These are phyloP conservation scores for Penicillium cosmopolitanum DNA, from an alignment of 495 filamentous ascomycete species.

Conservation along the genomic window DNA sequence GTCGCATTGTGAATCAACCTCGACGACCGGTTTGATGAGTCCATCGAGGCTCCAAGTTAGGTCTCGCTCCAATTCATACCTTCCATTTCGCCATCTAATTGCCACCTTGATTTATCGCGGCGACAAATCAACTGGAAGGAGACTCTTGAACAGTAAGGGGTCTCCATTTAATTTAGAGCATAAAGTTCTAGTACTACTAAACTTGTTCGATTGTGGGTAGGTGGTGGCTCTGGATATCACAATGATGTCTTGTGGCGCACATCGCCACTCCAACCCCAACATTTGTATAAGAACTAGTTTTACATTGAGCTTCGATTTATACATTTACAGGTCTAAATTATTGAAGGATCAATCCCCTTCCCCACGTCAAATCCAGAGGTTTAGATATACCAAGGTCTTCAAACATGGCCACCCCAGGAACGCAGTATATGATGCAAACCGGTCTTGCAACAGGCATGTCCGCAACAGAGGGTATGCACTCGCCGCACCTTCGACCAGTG, in stretches of 20 bases:
- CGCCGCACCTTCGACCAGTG: constrained; percentile 28
- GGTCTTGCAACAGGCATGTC: constrained; percentile 43
- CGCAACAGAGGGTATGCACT: constrained; percentile 36
- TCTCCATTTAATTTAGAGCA: too few relatives aligned
- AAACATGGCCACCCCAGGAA: constrained; percentile 27
- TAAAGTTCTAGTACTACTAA: too few relatives aligned
- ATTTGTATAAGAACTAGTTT: background rate
- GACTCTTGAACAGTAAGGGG: too few relatives aligned
- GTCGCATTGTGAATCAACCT: too few relatives aligned
- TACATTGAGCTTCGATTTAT: background rate
- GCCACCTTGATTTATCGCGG: background rate
- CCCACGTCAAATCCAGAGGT: background rate
- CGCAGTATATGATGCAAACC: constrained; percentile 38
- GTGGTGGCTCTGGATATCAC: constrained; percentile 4
- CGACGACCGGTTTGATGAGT: too few relatives aligned
- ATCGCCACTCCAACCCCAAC: background rate
- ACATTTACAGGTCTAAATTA: too few relatives aligned
- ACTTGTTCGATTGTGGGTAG: background rate
- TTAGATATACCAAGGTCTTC: background rate
- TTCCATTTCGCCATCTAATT: background rate
- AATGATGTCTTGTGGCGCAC: background rate
- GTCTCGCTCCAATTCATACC: background rate
- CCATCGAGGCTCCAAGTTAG: too few relatives aligned
- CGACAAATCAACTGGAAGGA: too few relatives aligned
- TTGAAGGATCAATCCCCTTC: background rate